Base-by-base conservation (phyloP, 192 early-diverging fungal genomes). In the Entomortierella lignicola region DNA sequence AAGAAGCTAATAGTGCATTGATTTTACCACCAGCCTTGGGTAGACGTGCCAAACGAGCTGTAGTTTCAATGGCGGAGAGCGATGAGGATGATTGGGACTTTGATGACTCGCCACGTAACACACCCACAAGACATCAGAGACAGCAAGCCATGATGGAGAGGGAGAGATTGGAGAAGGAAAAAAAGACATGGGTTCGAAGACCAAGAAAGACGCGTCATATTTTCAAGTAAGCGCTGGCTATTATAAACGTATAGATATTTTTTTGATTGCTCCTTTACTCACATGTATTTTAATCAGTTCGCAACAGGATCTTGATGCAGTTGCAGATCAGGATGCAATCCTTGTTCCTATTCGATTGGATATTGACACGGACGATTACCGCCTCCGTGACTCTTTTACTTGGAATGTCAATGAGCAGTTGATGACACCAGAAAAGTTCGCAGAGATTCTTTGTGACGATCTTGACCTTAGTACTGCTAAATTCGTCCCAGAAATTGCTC, bases 291-390 rank as follows among this genome's bases (percentile, higher is more conserved):
- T n/a, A n/a, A n/a, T n/a, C 55, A 81, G 81, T 20, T 80, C 70
- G 15, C 60, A 85, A 31, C 65, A 74, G 34, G 86, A 89, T 20
- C 26, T 87, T 23, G 79, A 83, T 56, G 26, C 85, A 58, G 82
- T 88, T 47, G 89, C 93, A 8, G 86, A 90, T 51, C 84, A 87
- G 55, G 86, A 89, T 18, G 96, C 95, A 77, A 75, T 87, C 17
- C 73, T 98, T 17, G 93, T 98, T 1, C 96, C 96, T 8, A 96
- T 98, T 32, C 85, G 94, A 13, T 75, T 98, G n/a, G 95, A 98
- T 72, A 75, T 97, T 80, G 96, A 98, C 81, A 71, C 94, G 0
- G 94, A 95, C 47, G 94, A 94, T 43, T 84, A 92, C 60, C 93
- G 93, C 52, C 77, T 97, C 56, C 87, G 94, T 29, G 96, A 98